Evolutionary conservation across 306 rosid species (phyloP).

Genomic region (Bauhinia variegata): DNA sequence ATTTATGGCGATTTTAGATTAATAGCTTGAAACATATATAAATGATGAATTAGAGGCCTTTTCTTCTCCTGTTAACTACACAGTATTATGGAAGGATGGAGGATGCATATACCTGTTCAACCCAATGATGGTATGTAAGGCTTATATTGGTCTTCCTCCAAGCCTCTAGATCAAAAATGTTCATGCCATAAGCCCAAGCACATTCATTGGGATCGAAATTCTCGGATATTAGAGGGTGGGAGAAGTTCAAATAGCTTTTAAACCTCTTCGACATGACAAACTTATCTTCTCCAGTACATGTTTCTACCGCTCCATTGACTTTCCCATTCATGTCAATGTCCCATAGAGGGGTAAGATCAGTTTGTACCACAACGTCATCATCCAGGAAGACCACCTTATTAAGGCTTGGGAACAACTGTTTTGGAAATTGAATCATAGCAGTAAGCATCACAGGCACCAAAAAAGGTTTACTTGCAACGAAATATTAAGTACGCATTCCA

Average conservation of each 20-base stretch:
- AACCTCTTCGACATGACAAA: slow-evolving; percentile 94
- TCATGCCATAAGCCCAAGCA: slow-evolving; percentile 99
- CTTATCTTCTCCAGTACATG: slow-evolving; percentile 89
- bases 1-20: slow-evolving; percentile 19
- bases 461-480: not conserved
- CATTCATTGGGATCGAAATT: slow-evolving; percentile 76
- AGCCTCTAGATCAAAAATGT: slow-evolving; percentile 90
- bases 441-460: slow-evolving; percentile 27
- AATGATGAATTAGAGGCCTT: not conserved
- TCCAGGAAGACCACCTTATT: slow-evolving; percentile 93
- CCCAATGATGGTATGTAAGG: slow-evolving; percentile 81
- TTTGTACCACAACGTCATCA: slow-evolving; percentile 90
- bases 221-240: slow-evolving; percentile 76
- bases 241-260: slow-evolving; percentile 94
- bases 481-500: not conserved
- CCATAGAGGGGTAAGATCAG: slow-evolving; percentile 99
- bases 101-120: slow-evolving; percentile 63
- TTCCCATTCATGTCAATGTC: slow-evolving; percentile 89
- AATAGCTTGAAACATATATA: slow-evolving; percentile 4
- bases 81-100: slow-evolving; percentile 19
- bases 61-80: slow-evolving; percentile 5
- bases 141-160: slow-evolving; percentile 99
- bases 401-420: slow-evolving; percentile 93
- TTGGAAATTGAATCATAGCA: slow-evolving; percentile 17
- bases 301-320: slow-evolving; percentile 98